Evolutionary conservation across 1,139 yeast genomes (phyloP).

Genomic region (Geotrichum restrictum): DNA sequence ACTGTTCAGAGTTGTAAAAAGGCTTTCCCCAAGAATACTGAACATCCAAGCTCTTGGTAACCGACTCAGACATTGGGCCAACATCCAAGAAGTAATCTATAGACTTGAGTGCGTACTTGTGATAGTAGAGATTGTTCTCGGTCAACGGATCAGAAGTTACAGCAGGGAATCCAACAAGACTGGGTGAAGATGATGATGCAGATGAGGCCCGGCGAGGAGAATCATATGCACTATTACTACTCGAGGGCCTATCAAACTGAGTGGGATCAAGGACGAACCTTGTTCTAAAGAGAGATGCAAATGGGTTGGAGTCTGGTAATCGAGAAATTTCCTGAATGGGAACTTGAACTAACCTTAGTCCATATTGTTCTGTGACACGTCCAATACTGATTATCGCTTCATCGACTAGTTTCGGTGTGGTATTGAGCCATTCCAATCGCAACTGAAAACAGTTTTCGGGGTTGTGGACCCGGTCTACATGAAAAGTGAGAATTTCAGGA

Average conservation of each 20-base stretch:
- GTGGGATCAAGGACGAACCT: slow-evolving; percentile 40
- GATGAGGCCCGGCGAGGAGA: neutral
- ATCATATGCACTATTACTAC: neutral
- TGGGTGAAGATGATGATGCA: neutral
- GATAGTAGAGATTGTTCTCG: slow-evolving; percentile 57
- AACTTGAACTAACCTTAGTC: slow-evolving; percentile 80
- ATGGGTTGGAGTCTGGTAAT: slow-evolving; percentile 73
- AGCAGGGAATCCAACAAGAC: neutral
- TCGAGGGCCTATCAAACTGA: neutral
- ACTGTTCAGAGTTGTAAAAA: slow-evolving; percentile 76
- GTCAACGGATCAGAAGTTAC: neutral
- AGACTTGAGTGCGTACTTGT: slow-evolving; percentile 55
- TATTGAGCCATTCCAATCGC: slow-evolving; percentile 86
- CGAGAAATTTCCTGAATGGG: slow-evolving; percentile 87
- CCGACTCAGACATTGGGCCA: slow-evolving; percentile 48
- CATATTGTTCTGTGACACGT: slow-evolving; percentile 79
- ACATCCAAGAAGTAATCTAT: slow-evolving; percentile 79
- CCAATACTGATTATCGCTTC: slow-evolving; percentile 81
- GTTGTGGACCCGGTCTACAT: slow-evolving; percentile 86
- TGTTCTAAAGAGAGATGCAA: slow-evolving; percentile 77
- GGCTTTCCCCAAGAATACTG: slow-evolving; percentile 91
- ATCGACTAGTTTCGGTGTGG: slow-evolving; percentile 84
- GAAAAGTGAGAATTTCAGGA: slow-evolving; percentile 76
- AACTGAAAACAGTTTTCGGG: slow-evolving; percentile 94
- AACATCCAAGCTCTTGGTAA: slow-evolving; percentile 43